Conservation (phyloP, 2,329 filamentous ascomycete genomes). For the Xylariaceae sp. region DNA sequence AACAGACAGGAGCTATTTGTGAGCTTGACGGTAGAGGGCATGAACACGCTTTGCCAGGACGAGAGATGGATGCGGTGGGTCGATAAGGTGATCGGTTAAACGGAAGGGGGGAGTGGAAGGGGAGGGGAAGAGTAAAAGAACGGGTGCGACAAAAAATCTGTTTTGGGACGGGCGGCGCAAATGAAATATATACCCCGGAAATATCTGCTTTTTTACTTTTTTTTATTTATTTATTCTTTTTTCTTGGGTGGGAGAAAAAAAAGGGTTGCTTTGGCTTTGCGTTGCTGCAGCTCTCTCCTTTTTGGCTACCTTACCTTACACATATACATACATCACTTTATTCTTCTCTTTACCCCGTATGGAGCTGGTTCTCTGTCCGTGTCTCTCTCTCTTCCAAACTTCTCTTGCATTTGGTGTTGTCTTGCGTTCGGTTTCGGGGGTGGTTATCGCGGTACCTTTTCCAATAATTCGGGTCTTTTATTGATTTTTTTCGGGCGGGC, state of each 20-base stretch:
- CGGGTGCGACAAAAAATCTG: not conserved
- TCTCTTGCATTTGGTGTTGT: too few species aligned
- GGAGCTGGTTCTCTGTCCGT: too few species aligned
- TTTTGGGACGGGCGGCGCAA: conserved; percentile 18
- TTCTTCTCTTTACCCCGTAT: too few species aligned
- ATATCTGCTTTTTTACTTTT: conserved; percentile 8
- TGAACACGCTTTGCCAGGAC: conserved; percentile 31
- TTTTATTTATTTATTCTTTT: not conserved
- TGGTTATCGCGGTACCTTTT: too few species aligned
- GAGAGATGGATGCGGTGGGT: conserved; percentile 32
- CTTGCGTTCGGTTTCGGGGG: too few species aligned
- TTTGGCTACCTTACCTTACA: too few species aligned
- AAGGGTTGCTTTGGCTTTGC: too few species aligned
- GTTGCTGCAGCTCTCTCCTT: too few species aligned
- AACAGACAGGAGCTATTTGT: conserved; percentile 32
- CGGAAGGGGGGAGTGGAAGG: conserved; percentile 2
- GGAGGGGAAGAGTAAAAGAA: not conserved
- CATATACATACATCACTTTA: too few species aligned
- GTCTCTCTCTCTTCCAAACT: too few species aligned
- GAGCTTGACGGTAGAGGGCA: conserved; percentile 31
- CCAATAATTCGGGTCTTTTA: too few species aligned
- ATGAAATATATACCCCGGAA: conserved; percentile 19
- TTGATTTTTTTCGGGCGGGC: too few species aligned
- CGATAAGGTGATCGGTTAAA: conserved; percentile 32
- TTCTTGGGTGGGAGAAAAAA: not conserved